Base-by-base conservation (phyloP, 345 rosid species). In the Trapa bicornis region DNA sequence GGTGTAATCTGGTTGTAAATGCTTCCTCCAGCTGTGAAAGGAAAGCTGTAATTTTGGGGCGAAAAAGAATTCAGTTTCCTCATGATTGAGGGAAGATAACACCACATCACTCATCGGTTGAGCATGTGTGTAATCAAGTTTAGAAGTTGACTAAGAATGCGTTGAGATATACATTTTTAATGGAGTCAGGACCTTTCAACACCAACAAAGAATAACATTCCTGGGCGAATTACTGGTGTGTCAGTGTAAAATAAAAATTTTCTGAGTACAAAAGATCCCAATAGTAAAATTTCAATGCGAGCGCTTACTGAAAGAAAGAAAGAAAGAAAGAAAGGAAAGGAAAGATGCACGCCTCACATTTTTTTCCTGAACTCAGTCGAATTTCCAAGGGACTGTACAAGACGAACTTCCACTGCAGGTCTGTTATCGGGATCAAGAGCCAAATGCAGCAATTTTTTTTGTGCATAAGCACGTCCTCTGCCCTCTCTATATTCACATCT, bases 401-500 rank as follows among this genome's bases (percentile, higher is more conserved):
- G 89, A 52, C 78, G 85, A 52, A 86, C 75, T 72, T 86, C 86
- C 45, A 84, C 75, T 9, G 79, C 84, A 4, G 82, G 86, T 64
- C 84, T 66, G 60, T 78, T 79, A 42, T 66, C 72, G 54, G 85
- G 86, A 79, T 82, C 84, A 42, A 73, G 82, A 73, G 85, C 88
- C 77, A 78, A 69, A 64, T 78, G 77, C 67, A 86, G 77, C 37
- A 87, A 72, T 65, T 78, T 79, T 78, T 79, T 78, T 79, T 83
- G 82, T 94, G 97, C 87, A 80, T 89, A 9, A 94, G 80, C 5
- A 94, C 99, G 75, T 91, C 99, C 75, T 91, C 97, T 2, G 99
- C 97, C 58, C 97, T 85, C 84, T 91, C 99, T 61, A 84, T 96
- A 81, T 89, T 94, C 71, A 94, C 97, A 75, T 94, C 99, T 80